Conservation (phyloP, 495 filamentous ascomycete genomes). For the Daldinia bambusicola region DNA sequence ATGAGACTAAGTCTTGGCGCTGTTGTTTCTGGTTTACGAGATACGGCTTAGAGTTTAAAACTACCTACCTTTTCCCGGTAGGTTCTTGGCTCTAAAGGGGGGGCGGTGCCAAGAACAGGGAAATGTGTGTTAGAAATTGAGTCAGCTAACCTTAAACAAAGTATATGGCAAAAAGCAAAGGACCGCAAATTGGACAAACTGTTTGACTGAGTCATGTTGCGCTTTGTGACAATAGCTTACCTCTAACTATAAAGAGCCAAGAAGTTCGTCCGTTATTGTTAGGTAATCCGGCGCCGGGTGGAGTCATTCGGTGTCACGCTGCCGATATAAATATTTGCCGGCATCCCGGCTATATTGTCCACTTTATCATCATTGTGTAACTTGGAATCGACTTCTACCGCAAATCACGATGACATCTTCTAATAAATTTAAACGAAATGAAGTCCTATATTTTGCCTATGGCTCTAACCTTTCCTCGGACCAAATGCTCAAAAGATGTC, state of each 20-base stretch:
- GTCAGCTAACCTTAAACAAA: not conserved
- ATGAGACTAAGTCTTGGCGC: not conserved
- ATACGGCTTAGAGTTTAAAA: not conserved
- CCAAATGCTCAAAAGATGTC: constrained; percentile 56
- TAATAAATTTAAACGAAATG: not conserved
- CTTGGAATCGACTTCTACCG: not conserved
- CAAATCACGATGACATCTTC: constrained; percentile 10
- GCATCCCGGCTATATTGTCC: not conserved
- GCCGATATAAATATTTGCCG: not conserved
- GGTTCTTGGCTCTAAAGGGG: not conserved
- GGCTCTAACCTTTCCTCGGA: constrained; percentile 55
- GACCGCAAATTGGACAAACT: not conserved
- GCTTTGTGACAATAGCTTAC: no score
- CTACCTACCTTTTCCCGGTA: no score
- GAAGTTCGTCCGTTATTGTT: not conserved
- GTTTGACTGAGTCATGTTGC: not conserved
- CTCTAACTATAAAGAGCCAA: not conserved
- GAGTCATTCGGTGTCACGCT: not conserved
- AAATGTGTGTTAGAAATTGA: not conserved
- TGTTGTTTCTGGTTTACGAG: not conserved
- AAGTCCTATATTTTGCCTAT: constrained; percentile 53
- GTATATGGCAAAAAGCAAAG: not conserved
- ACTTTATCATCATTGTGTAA: not conserved
- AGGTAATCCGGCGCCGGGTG: not conserved
- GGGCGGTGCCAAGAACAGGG: not conserved